A percentile compares a stretch with the other conserved stretches of the same genome.
Conservation (phyloP, 257 asterid species). For the Henckelia pumila region DNA sequence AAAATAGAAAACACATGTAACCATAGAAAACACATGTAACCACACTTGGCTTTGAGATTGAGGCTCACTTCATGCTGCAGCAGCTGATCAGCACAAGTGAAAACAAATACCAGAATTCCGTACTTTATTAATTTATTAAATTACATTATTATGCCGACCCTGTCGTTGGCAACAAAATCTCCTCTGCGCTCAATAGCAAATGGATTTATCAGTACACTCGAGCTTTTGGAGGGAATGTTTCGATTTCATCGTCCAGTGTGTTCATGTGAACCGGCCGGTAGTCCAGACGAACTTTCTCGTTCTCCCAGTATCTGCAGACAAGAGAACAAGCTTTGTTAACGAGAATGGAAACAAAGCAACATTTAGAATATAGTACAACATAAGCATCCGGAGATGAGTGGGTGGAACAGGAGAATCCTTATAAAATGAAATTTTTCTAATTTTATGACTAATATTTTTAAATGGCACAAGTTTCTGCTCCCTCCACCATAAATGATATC, state of each 20-base stretch:
- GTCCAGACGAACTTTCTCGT: neutral
- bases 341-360: neutral
- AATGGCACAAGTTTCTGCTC: neutral
- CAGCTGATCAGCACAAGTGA: neutral
- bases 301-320: slow-evolving; percentile 40
- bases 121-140: too few relatives aligned
- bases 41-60: neutral
- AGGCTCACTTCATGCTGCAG: neutral
- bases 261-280: slow-evolving; percentile 34
- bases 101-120: neutral
- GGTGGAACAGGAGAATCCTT: neutral
- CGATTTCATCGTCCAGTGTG: slow-evolving; percentile 80
- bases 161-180: neutral
- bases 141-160: neutral
- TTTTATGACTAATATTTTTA: too few relatives aligned
- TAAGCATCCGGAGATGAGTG: neutral
- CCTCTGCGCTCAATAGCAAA: neutral
- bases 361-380: slow-evolving; percentile 6
- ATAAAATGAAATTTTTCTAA: neutral
- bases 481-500: neutral
- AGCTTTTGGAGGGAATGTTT: slow-evolving; percentile 85
- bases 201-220: slow-evolving; percentile 53
- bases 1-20: neutral
- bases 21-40: neutral
- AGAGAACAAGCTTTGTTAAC: slow-evolving; percentile 13